Evolutionary conservation across 306 rosid genomes (phyloP), one percentile per base, ranked within the genome.

Genomic region (Alnus rubra): DNA sequence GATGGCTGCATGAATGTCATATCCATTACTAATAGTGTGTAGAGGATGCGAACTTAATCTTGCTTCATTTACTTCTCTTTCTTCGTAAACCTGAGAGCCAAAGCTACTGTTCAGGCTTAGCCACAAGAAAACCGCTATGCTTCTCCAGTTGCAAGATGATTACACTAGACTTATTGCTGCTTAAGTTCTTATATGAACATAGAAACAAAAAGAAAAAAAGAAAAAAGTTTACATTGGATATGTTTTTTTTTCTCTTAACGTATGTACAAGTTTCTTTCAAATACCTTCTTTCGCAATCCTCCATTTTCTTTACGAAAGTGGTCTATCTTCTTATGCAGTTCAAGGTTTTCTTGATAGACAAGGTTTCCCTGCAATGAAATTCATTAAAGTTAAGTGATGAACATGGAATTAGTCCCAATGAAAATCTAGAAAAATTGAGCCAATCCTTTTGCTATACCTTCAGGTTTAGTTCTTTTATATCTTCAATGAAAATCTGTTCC

Each of bases 211-310:
- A 18, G 52, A 49, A 16, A 55, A 76, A 9, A 37, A 53, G 7
- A 1, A 6, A 42, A 77, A 1, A 4, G 5, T 42, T 42, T 0
- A 39, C 44, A 39, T 2, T 4, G 7, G 7, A 42, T 1, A 4
- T 23, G n/a, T 23, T 23, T 23, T 42, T 33, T 33, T 73, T 54
- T 53, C 28, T 23, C 81, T 49, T 52, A 35, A 39, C 42, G 2
- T 42, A 37, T 19, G 1, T 47, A 15, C 50, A 18, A 23, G 19
- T 69, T 74, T 76, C 55, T 44, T 49, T 55, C 53, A 70, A 19
- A 33, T 89, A 91, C 90, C 93, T 88, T 85, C 83, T 81, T 87
- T 68, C 79, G 83, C 68, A 91, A 78, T 70, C 84, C 96, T 76
- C 76, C 81, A 65, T 88, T 91, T 81, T 91, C 96, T 47, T 84